Base-by-base conservation (phyloP, 2,329 filamentous ascomycete species). In the Diaporthe sp. region DNA sequence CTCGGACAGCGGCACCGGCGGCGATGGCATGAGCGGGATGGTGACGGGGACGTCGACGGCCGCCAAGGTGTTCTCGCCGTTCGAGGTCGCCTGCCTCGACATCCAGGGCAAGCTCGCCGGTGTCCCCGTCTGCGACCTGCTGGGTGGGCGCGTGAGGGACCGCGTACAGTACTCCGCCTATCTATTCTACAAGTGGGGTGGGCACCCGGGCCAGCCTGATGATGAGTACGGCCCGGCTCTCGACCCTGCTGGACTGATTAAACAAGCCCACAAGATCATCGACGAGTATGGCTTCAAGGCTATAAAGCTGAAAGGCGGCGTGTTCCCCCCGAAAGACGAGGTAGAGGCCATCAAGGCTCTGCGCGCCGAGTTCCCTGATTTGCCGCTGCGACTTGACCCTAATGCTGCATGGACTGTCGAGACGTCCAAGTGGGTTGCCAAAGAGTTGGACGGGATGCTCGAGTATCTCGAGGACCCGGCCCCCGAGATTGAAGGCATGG, bases 271-370 rank as follows among this genome's bases (percentile, higher is more conserved):
- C 17, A 84, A 82, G 76, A 85, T 84, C 59, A 85, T 85, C 10
- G 81, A 81, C n/a, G 83, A 86, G 72, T 86, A 85, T 76, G 83
- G 84, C 1, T 86, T 86, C 80, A 84, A 83, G 44, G 85, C 84
- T 4, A 85, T 86, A 76, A 86, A 86, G 70, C 82, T 85, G 68
- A 86, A 87, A 74, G 84, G 85, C 0, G 85, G 85, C 12, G 85
- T 86, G 0, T 86, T 84, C 42, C 80, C 83, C 1, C 85, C 85
- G 0, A 82, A 81, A 0, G 78, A 85, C 31, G 84, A 87, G 75
- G 83, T 86, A 8, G 83, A 80, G 1, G 85, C 84, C 1, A 79
- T 86, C 78, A 85, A 83, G 72, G 83, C 83, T 1, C 74, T 86
- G 8, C 83, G 79, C 58, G 73, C 75, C 7, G 84, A 83, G 0